These are phyloP conservation scores for Vaccinium darrowii DNA, from an alignment of 148 eudicot genomes.

Conservation along the genomic window DNA sequence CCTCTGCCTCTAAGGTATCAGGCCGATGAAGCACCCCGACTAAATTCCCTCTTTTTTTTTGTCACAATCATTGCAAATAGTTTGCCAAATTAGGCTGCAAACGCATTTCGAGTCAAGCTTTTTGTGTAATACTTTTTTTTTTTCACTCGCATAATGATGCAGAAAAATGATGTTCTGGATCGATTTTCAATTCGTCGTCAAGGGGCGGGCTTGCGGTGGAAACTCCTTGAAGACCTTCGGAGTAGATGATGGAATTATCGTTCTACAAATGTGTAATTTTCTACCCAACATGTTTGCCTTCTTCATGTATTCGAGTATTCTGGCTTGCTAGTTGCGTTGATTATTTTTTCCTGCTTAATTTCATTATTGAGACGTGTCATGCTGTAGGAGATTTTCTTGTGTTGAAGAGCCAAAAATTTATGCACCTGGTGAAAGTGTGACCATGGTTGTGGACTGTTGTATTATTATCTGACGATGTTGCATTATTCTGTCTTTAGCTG, in stretches of 20 bases:
- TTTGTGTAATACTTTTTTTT: background rate
- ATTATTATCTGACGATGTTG: too few species aligned
- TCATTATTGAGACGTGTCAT: too few species aligned
- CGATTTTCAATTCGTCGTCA: background rate
- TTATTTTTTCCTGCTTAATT: too few species aligned
- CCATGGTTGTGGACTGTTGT: too few species aligned
- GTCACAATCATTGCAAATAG: too few species aligned
- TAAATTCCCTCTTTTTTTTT: too few species aligned
- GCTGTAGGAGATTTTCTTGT: background rate
- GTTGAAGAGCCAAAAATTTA: background rate
- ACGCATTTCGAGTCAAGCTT: background rate
- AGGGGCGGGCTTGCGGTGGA: background rate
- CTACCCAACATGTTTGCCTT: background rate
- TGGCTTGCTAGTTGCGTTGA: background rate
- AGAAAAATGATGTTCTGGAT: background rate
- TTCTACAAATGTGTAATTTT: too few species aligned
- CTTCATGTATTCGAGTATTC: background rate
- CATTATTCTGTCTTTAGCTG: too few species aligned
- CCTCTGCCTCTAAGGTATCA: too few species aligned
- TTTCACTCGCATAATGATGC: background rate
- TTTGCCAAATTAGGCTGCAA: too few species aligned
- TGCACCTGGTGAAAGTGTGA: background rate
- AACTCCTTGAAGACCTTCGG: background rate
- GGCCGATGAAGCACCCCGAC: too few species aligned
- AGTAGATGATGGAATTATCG: background rate